A percentile compares a stretch with the other conserved stretches of the same genome.
Evolutionary conservation across 768 basidiomycete genomes (phyloP).

Genomic region (Mycena metata): DNA sequence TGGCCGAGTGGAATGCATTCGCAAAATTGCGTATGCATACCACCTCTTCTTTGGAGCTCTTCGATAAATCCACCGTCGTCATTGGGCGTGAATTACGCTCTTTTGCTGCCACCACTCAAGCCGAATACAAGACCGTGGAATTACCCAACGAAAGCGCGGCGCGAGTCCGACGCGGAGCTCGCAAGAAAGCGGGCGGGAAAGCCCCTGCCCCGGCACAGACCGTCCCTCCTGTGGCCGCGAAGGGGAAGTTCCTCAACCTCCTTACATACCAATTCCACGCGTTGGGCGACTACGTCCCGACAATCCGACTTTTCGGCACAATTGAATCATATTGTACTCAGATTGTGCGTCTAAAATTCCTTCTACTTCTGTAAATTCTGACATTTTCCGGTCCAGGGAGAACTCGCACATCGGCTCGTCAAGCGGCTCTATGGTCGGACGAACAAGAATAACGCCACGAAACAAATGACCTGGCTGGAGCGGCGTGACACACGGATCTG

Average conservation of each 20-base stretch:
- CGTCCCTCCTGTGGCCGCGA: background rate
- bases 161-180: conserved; percentile 37
- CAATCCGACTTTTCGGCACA: background rate
- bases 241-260: background rate
- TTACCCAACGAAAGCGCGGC: conserved; percentile 44
- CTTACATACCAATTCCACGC: background rate
- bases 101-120: background rate
- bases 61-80: background rate
- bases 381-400: background rate
- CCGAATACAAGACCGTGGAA: conserved; percentile 36
- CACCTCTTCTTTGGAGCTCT: background rate
- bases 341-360: background rate
- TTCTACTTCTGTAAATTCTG: too few species aligned
- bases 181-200: background rate
- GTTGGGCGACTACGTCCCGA: background rate
- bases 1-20: conserved; percentile 41
- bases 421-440: background rate
- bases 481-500: conserved; percentile 29
- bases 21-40: conserved; percentile 35
- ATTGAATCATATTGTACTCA: background rate
- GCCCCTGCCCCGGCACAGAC: background rate
- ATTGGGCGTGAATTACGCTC: background rate
- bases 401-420: background rate
- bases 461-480: conserved; percentile 45
- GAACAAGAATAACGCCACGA: conserved; percentile 46